Percentiles rank a stretch among this genome's conserved stretches.
phyloP scores from a whole-genome alignment of 2,329 filamentous ascomycete species.

The Rhinocladiella similis region DNA sequence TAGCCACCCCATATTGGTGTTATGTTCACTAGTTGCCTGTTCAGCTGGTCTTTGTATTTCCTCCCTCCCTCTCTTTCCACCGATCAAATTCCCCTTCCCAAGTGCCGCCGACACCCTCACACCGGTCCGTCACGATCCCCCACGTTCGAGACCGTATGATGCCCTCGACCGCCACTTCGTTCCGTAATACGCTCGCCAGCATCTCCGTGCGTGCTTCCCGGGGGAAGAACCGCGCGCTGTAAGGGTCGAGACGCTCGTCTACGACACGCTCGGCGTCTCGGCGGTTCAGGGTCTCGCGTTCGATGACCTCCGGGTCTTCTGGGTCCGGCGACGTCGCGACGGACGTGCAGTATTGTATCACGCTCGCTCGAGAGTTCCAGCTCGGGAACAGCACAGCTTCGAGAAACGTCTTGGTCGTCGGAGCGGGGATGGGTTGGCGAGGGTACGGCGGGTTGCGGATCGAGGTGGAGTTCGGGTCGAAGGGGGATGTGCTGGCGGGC shows the following conservation, averaged over 20 bases:
- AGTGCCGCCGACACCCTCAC: slow-evolving; percentile 53
- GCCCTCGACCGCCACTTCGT: slow-evolving; percentile 78
- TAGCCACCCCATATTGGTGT: too few species aligned
- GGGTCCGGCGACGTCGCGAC: slow-evolving; percentile 87
- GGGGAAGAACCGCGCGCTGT: slow-evolving; percentile 79
- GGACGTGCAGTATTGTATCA: slow-evolving; percentile 83
- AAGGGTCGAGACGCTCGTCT: slow-evolving; percentile 88
- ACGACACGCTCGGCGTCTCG: slow-evolving; percentile 72
- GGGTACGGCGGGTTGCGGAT: slow-evolving; percentile 20
- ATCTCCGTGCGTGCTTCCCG: slow-evolving; percentile 77
- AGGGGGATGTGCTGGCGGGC: slow-evolving; percentile 65
- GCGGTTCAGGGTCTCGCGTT: slow-evolving; percentile 69
- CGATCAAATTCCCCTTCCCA: slow-evolving; percentile 18
- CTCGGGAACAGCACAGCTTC: slow-evolving; percentile 78
- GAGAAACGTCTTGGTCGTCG: slow-evolving; percentile 71
- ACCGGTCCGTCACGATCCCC: slow-evolving; percentile 74
- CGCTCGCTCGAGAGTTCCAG: slow-evolving; percentile 80
- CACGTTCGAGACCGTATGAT: slow-evolving; percentile 79
- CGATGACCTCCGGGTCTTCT: slow-evolving; percentile 73
- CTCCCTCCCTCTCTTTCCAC: slow-evolving; percentile 4
- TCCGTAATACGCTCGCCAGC: slow-evolving; percentile 70
- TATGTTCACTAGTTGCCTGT: too few species aligned
- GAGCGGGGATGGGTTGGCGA: slow-evolving; percentile 38
- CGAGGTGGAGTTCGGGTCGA: slow-evolving; percentile 78
- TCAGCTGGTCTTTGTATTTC: too few species aligned